Percentiles rank a stretch among this genome's conserved stretches.
These are phyloP conservation scores for Colletotrichum magnum DNA, from an alignment of 2,329 filamentous ascomycete species.

Conservation along the genomic window DNA sequence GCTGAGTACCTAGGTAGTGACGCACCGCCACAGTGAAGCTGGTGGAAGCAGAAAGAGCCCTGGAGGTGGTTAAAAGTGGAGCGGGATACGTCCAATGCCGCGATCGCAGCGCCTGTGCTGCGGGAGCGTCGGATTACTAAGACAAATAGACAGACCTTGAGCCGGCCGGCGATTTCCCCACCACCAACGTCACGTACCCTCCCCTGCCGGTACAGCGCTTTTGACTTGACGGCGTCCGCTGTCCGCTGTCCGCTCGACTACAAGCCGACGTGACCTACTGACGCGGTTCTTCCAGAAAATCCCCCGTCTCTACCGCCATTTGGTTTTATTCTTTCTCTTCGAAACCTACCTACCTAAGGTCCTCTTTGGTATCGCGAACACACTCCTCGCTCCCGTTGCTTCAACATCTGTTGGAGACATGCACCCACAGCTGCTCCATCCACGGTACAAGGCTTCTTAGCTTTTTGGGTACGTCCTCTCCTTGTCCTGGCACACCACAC, in stretches of 20 bases:
- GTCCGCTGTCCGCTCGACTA: not conserved
- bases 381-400: conserved; percentile 1
- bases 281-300: not conserved
- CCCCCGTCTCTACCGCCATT: not conserved
- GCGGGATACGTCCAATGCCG: conserved; percentile 5
- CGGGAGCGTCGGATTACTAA: conserved; percentile 23
- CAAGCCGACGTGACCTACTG: conserved; percentile 2
- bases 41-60: conserved; percentile 29
- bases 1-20: not conserved
- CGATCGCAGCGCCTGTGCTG: not conserved
- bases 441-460: conserved; percentile 29
- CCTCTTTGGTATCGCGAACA: not conserved
- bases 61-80: conserved; percentile 18
- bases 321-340: not conserved
- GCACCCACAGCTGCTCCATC: conserved; percentile 23
- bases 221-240: not conserved
- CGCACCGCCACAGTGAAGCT: conserved; percentile 38
- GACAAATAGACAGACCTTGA: not conserved
- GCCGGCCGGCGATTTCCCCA: conserved; percentile 17
- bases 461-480: conserved; percentile 25
- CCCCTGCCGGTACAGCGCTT: not conserved
- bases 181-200: conserved; percentile 31
- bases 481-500: not conserved
- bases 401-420: conserved; percentile 21
- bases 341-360: not conserved